phyloP scores from a whole-genome alignment of 2,329 filamentous ascomycete species.

The Chaetomiaceae sp. region DNA sequence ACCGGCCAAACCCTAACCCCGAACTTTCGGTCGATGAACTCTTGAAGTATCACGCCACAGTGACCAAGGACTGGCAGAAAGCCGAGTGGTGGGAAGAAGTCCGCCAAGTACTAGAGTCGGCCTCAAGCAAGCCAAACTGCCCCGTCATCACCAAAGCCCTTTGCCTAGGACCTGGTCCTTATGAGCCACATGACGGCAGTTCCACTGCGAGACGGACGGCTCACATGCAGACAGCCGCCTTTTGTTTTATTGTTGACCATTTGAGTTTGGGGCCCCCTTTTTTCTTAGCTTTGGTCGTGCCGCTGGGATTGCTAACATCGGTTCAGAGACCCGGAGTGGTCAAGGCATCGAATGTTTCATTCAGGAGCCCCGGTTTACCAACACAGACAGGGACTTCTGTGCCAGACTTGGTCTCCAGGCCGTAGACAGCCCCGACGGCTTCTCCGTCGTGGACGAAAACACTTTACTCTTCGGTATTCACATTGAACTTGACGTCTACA shows the following conservation, averaged over 20 bases:
- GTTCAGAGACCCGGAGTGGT: slow-evolving; percentile 24
- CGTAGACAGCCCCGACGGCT: slow-evolving; percentile 50
- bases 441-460: slow-evolving; percentile 42
- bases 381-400: slow-evolving; percentile 49
- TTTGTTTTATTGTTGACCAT: slow-evolving; percentile 43
- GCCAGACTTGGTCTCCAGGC: slow-evolving; percentile 49
- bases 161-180: slow-evolving; percentile 53
- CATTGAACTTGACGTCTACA: slow-evolving; percentile 52
- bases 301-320: background rate
- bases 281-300: too few species aligned
- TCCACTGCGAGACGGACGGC: slow-evolving; percentile 44
- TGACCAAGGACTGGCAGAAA: slow-evolving; percentile 23
- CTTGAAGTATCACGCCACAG: slow-evolving; percentile 25
- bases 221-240: slow-evolving; percentile 51
- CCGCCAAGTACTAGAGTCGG: slow-evolving; percentile 31
- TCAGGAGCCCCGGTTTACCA: slow-evolving; percentile 52
- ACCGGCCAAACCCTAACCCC: slow-evolving; percentile 24
- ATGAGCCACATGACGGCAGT: slow-evolving; percentile 46
- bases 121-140: slow-evolving; percentile 17
- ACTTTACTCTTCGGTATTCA: slow-evolving; percentile 61
- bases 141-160: slow-evolving; percentile 41
- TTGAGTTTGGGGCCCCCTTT: slow-evolving; percentile 35
- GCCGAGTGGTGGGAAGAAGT: slow-evolving; percentile 33
- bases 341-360: slow-evolving; percentile 43
- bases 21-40: slow-evolving; percentile 24